A percentile compares a stretch with the other conserved stretches of the same genome.
Conservation (phyloP, 2,329 filamentous ascomycete genomes). For the Fusarium xyrophilum region DNA sequence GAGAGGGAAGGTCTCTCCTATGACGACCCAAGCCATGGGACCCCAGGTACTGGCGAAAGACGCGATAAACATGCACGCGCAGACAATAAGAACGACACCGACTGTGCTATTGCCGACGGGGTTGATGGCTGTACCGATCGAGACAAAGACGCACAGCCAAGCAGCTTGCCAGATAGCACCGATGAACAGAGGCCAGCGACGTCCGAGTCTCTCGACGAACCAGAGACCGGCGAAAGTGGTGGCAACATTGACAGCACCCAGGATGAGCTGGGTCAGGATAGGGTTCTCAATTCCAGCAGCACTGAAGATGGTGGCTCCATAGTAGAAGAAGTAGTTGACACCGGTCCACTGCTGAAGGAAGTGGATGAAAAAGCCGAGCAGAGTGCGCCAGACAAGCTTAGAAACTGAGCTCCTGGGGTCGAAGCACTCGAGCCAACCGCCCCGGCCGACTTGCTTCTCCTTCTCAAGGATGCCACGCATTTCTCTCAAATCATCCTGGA, state of each 20-base stretch:
- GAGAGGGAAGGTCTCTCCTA: conserved; percentile 70
- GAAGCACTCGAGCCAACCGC: conserved; percentile 67
- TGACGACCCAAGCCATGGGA: conserved; percentile 72
- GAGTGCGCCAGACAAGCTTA: conserved; percentile 68
- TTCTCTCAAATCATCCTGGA: conserved; percentile 61
- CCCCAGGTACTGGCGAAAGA: conserved; percentile 75
- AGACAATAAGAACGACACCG: conserved; percentile 74
- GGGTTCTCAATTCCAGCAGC: conserved; percentile 71
- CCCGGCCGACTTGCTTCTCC: conserved; percentile 53
- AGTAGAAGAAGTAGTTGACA: conserved; percentile 69
- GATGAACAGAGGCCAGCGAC: conserved; percentile 70
- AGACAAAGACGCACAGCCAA: conserved; percentile 70
- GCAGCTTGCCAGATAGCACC: conserved; percentile 72
- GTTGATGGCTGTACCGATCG: conserved; percentile 57
- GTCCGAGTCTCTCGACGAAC: conserved; percentile 71
- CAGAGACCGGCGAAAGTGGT: conserved; percentile 72
- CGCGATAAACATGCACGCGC: conserved; percentile 76
- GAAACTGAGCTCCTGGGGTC: conserved; percentile 58
- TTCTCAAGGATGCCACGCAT: conserved; percentile 57
- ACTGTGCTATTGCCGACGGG: conserved; percentile 54
- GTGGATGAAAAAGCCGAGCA: conserved; percentile 69
- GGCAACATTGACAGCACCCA: conserved; percentile 71
- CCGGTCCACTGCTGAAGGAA: conserved; percentile 73
- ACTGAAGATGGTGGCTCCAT: conserved; percentile 71
- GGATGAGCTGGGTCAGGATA: conserved; percentile 72